Conservation (phyloP, 805 yeast species). For the Candida manassasensis region DNA sequence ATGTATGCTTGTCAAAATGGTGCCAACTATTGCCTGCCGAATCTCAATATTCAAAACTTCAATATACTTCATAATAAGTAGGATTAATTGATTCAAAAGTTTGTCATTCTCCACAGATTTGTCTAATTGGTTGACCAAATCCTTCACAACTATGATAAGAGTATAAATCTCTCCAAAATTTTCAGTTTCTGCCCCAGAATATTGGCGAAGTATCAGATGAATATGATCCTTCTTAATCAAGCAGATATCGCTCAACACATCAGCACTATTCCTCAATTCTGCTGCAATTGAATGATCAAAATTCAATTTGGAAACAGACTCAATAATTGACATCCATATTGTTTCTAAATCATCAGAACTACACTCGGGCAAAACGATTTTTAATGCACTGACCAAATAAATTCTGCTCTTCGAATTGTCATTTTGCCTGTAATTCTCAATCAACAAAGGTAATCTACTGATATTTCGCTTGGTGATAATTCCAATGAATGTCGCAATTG, state of each 20-base stretch:
- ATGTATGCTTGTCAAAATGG: slow-evolving; percentile 56
- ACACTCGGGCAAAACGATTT: slow-evolving; percentile 6
- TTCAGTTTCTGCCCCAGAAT: slow-evolving; percentile 14
- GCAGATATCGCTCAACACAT: slow-evolving; percentile 26
- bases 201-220: slow-evolving; percentile 2
- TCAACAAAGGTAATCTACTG: slow-evolving; percentile 28
- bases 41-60: slow-evolving; percentile 41
- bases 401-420: slow-evolving; percentile 7
- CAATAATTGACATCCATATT: slow-evolving; percentile 23
- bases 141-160: slow-evolving; percentile 30
- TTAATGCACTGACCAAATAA: slow-evolving; percentile 8
- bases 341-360: slow-evolving; percentile 14
- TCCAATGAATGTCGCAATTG: slow-evolving; percentile 53
- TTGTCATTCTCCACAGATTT: slow-evolving; percentile 9
- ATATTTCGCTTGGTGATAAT: slow-evolving; percentile 40
- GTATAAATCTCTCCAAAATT: slow-evolving; percentile 21
- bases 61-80: slow-evolving; percentile 18
- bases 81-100: slow-evolving; percentile 13
- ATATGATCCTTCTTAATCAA: slow-evolving; percentile 7
- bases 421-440: slow-evolving; percentile 11
- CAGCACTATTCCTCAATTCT: slow-evolving; percentile 33
- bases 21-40: slow-evolving; percentile 53
- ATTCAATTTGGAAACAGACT: slow-evolving; percentile 9
- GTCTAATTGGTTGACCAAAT: slow-evolving; percentile 18
- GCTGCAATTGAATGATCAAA: slow-evolving; percentile 15